Evolutionary conservation across 306 rosid genomes (phyloP).

Genomic region (Prinsepia uniflora): DNA sequence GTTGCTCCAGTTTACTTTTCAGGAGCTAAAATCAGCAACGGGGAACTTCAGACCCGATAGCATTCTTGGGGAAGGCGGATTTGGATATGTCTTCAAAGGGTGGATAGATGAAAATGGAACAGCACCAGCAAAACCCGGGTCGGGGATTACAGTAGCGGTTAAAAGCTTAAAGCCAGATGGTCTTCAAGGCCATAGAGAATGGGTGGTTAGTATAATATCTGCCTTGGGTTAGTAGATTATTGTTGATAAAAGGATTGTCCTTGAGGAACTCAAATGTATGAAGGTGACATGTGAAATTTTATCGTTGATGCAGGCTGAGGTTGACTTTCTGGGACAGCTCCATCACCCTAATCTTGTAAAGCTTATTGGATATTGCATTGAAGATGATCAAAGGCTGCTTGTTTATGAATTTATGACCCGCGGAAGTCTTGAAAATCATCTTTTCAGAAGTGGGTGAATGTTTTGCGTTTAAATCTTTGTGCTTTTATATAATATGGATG

Average conservation of each 20-base stretch:
- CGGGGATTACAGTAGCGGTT: conserved; percentile 90
- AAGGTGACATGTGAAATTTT: conserved; percentile 23
- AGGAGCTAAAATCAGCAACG: conserved; percentile 87
- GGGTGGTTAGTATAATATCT: conserved; percentile 96
- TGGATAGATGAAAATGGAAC: conserved; percentile 99
- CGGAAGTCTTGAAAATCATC: conserved; percentile 97
- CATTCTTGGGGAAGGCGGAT: conserved; percentile 98
- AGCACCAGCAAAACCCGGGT: conserved; percentile 90
- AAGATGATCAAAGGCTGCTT: conserved; percentile 86
- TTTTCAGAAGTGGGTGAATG: conserved; percentile 76
- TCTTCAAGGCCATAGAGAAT: conserved; percentile 99
- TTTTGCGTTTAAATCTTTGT: conserved; percentile 10
- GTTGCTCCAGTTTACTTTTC: conserved; percentile 74
- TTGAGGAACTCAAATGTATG: conserved; percentile 25
- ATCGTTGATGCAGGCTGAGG: conserved; percentile 81
- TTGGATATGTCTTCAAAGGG: conserved; percentile 92
- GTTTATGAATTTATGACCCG: conserved; percentile 96
- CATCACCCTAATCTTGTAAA: conserved; percentile 94
- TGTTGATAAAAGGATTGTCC: conserved; percentile 30
- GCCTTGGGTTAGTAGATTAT: conserved; percentile 69
- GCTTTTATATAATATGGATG: conserved; percentile 16
- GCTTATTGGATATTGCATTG: conserved; percentile 89
- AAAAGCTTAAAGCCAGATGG: conserved; percentile 95
- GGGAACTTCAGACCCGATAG: conserved; percentile 98
- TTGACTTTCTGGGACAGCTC: conserved; percentile 93